Percentiles rank a stretch among this genome's conserved stretches.
These are phyloP conservation scores for Aspergillus piperis DNA, from an alignment of 2,329 filamentous ascomycete genomes.

Conservation along the genomic window DNA sequence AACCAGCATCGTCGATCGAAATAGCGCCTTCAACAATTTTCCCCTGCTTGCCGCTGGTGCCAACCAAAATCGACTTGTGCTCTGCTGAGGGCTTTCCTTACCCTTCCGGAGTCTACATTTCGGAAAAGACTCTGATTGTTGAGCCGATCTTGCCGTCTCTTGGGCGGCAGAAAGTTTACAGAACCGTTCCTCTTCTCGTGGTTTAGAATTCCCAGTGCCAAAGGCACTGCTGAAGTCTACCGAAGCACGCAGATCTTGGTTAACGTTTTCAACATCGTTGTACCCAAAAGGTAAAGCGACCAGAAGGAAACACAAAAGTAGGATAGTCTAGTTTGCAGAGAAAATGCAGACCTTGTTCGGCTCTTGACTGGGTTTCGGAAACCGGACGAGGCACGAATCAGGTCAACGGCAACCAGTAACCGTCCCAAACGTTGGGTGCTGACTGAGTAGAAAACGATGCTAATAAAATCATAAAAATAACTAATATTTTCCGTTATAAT, in stretches of 20 bases:
- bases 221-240: conserved; percentile 11
- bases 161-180: conserved; percentile 16
- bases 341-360: conserved; percentile 15
- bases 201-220: conserved; percentile 11
- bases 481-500: neutral
- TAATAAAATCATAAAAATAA: conserved; percentile 12
- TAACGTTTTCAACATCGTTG: conserved; percentile 9
- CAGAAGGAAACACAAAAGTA: neutral
- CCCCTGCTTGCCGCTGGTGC: conserved; percentile 27
- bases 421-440: conserved; percentile 21
- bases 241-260: conserved; percentile 6
- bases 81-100: conserved; percentile 7
- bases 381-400: conserved; percentile 26
- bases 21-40: conserved; percentile 20
- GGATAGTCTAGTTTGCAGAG: neutral
- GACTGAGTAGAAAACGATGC: conserved; percentile 4
- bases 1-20: conserved; percentile 17
- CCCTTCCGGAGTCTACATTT: conserved; percentile 20
- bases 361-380: conserved; percentile 20
- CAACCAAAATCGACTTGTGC: conserved; percentile 22
- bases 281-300: neutral
- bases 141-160: conserved; percentile 23
- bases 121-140: conserved; percentile 23
- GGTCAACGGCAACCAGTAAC: conserved; percentile 20
- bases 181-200: conserved; percentile 13